Evolutionary conservation across 2,329 filamentous ascomycete genomes (phyloP).

Genomic region (Mycogone perniciosa): DNA sequence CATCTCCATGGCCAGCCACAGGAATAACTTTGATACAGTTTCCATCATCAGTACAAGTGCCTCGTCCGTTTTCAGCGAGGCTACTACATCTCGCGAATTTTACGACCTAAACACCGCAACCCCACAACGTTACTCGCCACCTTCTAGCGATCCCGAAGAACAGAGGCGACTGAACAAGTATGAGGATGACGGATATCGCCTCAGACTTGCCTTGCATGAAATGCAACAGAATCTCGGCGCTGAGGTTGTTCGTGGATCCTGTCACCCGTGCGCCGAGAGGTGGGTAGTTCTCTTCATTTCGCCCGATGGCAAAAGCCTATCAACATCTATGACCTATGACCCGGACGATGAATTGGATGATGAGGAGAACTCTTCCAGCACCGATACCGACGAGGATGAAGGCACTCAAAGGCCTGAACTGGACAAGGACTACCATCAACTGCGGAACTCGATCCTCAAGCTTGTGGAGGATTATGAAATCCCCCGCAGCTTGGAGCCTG

Average conservation of each 20-base stretch:
- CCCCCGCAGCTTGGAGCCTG: slow-evolving; percentile 57
- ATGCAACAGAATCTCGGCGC: slow-evolving; percentile 60
- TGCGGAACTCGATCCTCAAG: slow-evolving; percentile 74
- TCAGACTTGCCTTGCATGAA: slow-evolving; percentile 63
- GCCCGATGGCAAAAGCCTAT: slow-evolving; percentile 62
- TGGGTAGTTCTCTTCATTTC: slow-evolving; percentile 81
- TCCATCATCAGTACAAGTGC: slow-evolving; percentile 68
- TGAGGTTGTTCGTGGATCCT: slow-evolving; percentile 59
- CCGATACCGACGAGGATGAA: slow-evolving; percentile 56
- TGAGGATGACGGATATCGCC: slow-evolving; percentile 58
- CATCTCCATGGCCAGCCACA: slow-evolving; percentile 54
- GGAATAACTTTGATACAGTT: slow-evolving; percentile 56
- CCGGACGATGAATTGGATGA: slow-evolving; percentile 60
- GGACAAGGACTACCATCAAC: slow-evolving; percentile 72
- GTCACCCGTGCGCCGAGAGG: slow-evolving; percentile 73
- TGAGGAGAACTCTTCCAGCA: slow-evolving; percentile 56
- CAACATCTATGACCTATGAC: slow-evolving; percentile 66
- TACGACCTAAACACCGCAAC: slow-evolving; percentile 47
- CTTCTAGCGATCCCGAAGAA: slow-evolving; percentile 38
- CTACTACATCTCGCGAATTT: slow-evolving; percentile 59
- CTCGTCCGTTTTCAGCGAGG: slow-evolving; percentile 66
- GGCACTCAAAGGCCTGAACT: slow-evolving; percentile 55
- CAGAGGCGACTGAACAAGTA: slow-evolving; percentile 44
- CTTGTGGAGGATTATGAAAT: slow-evolving; percentile 80
- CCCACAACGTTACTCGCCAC: slow-evolving; percentile 50